Evolutionary conservation across 2,329 filamentous ascomycete species (phyloP).

Genomic region (Pseudocercospora crystallina): DNA sequence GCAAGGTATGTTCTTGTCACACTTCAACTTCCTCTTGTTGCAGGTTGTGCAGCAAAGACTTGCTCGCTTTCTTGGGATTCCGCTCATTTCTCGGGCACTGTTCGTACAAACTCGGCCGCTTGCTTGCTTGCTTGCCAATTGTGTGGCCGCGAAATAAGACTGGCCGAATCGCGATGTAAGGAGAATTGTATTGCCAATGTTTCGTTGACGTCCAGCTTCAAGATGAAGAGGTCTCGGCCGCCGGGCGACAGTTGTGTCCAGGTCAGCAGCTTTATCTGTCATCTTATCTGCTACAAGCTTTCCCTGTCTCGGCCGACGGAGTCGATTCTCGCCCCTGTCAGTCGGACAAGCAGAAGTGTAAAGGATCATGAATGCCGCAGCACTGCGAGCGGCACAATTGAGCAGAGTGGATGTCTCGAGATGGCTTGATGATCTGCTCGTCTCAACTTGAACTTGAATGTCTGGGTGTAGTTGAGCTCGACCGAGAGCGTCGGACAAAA

Average conservation of each 20-base stretch:
- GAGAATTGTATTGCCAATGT: not conserved
- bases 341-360: too few species aligned
- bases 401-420: too few species aligned
- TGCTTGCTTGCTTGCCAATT: not conserved
- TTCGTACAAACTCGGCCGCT: conserved; percentile 5
- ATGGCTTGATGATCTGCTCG: too few species aligned
- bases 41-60: conserved; percentile 6
- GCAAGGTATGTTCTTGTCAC: conserved; percentile 10
- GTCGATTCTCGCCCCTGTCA: too few species aligned
- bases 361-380: too few species aligned
- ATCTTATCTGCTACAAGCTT: not conserved
- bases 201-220: not conserved
- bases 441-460: too few species aligned
- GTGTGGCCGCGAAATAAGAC: not conserved
- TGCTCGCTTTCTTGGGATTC: conserved; percentile 5
- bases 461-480: too few species aligned
- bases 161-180: not conserved
- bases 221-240: not conserved
- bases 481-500: too few species aligned
- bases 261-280: not conserved
- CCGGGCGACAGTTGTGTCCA: not conserved
- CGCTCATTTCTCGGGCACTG: not conserved
- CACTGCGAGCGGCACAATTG: too few species aligned
- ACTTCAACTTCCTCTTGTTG: conserved; percentile 9
- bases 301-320: conserved; percentile 1